phyloP scores from a whole-genome alignment of 2,329 filamentous ascomycete genomes.

The Colletotrichum horii region DNA sequence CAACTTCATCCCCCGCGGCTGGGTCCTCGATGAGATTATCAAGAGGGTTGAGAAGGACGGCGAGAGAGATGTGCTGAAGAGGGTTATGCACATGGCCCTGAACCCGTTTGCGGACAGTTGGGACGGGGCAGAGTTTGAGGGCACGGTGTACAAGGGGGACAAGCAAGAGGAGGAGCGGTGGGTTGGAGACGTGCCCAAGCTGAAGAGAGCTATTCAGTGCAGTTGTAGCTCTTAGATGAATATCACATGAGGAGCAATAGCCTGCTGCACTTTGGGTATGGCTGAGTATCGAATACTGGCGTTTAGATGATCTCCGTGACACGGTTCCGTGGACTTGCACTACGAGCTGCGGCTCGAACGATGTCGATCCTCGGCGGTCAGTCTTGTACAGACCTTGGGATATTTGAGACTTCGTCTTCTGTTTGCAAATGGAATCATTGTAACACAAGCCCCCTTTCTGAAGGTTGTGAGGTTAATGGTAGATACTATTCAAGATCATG shows the following conservation, averaged over 20 bases:
- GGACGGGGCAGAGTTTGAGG: slow-evolving; percentile 56
- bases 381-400: neutral
- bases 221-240: slow-evolving; percentile 81
- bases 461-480: neutral
- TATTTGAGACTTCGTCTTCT: neutral
- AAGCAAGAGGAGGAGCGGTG: slow-evolving; percentile 80
- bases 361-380: neutral
- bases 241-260: neutral
- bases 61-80: slow-evolving; percentile 78
- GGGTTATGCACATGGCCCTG: slow-evolving; percentile 82
- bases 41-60: slow-evolving; percentile 83
- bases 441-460: neutral
- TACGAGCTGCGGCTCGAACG: accelerated
- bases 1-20: slow-evolving; percentile 88
- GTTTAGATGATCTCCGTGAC: neutral
- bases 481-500: neutral
- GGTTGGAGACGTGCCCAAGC: slow-evolving; percentile 82
- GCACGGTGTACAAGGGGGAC: slow-evolving; percentile 60
- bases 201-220: slow-evolving; percentile 85
- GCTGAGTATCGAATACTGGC: neutral
- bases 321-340: neutral
- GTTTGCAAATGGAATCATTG: accelerated
- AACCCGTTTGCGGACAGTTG: slow-evolving; percentile 85
- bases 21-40: slow-evolving; percentile 94
- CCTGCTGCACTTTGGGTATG: neutral